Evolutionary conservation across 805 yeast genomes (phyloP), one percentile per base, ranked within the genome.

Genomic region (Lipomyces anomalus): DNA sequence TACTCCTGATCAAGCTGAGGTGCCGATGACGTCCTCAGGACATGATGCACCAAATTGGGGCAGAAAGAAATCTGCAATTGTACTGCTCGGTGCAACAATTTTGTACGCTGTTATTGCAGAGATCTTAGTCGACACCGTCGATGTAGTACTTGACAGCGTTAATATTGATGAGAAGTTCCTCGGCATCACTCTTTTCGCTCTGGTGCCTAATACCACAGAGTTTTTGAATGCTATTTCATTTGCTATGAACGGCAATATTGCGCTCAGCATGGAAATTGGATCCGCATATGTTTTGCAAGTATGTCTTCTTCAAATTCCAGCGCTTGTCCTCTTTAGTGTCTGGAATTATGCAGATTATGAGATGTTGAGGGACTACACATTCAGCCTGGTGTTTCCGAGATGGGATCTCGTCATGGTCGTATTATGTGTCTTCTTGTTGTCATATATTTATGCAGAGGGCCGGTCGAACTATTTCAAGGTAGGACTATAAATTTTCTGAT

Each of bases 1-100:
- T 13, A 43, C 30, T 11, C 38, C 44, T 9, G 38, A 32, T 20
- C 42, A 43, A 22, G 53, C 50, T 23, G 52, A 43, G 6, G 46
- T 48, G 69, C 33, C 34, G 7, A 42, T 64, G 34, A 63, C 58
- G 9, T 63, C 59, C n/a, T 82, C 83, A 4, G 94, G 95, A 1
- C 97, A 90, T 57, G 97, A 88, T 63, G 94, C 97, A 0, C 97
- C 98, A 38, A 92, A 92, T 62, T 92, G 98, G 98, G 82, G 95
- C 4, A 76, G 90, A 58, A 68, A 69, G 13, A 90, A 88, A 65
- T 84, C 95, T 1, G 76, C 95, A 0, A 75, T 82, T 16, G 89
- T 92, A 43, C 70, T 92, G 38, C 69, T 92, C 5, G 76, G 82
- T 2, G 90, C 97, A 0, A 92, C 98, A 0, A 52, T 89, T 7